Evolutionary conservation across 805 yeast species (phyloP), one percentile per base, ranked within the genome.

Genomic region (Pichia gijzeniarum): DNA sequence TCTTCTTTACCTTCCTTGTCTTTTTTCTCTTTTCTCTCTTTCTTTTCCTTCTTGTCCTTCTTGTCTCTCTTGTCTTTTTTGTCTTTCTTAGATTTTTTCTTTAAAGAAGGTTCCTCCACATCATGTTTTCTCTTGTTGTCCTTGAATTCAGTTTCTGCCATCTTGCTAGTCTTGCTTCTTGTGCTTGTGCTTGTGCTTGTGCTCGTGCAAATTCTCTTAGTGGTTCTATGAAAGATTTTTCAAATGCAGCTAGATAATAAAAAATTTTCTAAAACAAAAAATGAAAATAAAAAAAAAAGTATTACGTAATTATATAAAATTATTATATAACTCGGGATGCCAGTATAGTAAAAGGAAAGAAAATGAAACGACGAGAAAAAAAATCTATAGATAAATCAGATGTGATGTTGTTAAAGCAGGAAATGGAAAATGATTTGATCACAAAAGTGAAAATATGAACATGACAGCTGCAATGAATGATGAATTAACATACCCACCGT

Each of bases 1-100:
- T 66, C 69, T 50, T 69, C 68, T 60, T 71, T 67, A 4, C 67
- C 67, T 48, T 63, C 62, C 55, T 65, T 64, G 14, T 62, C 60
- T 47, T 65, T 64, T 44, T 67, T 64, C 5, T 62, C 58, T 39
- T 64, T 63, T 49, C 62, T 56, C 17, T 58, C 60, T 45, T 57
- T 56, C 49, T 58, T 56, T 28, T 54, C 58, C 44, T 57, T 55
- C 48, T 54, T 53, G 8, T 58, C 61, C 53, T 57, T 57, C 51
- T 55, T 60, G 13, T 53, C 53, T 46, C 58, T 54, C 50, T 54
- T 56, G 28, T 53, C 58, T 44, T 57, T 55, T 47, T 54, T 52
- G 13, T 59, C 61, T 52, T 56, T 56, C 50, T 55, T 60, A 35
- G 54, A 58, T 53, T 57, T 57, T 46, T 60, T 58, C 41, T 59